Evolutionary conservation across 768 basidiomycete species (phyloP), one percentile per base, ranked within the genome.

Genomic region (Mycena metata): DNA sequence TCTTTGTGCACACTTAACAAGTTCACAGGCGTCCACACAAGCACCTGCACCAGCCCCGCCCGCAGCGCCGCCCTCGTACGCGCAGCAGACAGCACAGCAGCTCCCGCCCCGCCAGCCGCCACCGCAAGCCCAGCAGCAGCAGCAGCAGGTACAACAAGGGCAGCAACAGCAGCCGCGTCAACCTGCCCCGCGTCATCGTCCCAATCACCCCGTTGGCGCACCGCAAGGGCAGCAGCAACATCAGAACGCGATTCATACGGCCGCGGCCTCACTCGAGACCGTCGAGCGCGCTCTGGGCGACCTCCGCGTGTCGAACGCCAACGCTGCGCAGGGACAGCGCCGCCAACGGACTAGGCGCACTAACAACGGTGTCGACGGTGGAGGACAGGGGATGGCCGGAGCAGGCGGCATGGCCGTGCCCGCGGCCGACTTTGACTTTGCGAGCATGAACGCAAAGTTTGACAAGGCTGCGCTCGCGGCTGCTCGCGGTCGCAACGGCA

Each of bases 381-480:
- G 39, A 2, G 39, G 39, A 15, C 39, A 39, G 15, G 39, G 39
- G 39, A 36, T 36, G 36, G 30, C 21, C 2, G 24, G 41, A 3
- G 47, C 42, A 5, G 49, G 23, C 2, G 52, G 57, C 16, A 66
- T 71, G 51, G 43, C 70, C 1, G 62, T 95, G 0, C 94, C 94
- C 0, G 76, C 83, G 1, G 89, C 89, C 0, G 94, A 95, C 76
- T 96, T 95, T 75, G 94, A 96, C 80, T 96, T 96, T 77, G 82
- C 87, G 76, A 85, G 84, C 63, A 87, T 88, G 61, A 96, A 95
- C 72, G 91, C 91, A 4, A 89, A 89, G 59, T 96, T 96, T 72
- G 92, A 95, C 81, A 95, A 95, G 78, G 81, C 87, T 12, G 86
- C 90, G 16, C 64, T 89, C 43, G 81, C 77, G 45, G 81, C 80